These are phyloP conservation scores for Tremella mesenterica DNA, from an alignment of 768 basidiomycete genomes.

Conservation along the genomic window DNA sequence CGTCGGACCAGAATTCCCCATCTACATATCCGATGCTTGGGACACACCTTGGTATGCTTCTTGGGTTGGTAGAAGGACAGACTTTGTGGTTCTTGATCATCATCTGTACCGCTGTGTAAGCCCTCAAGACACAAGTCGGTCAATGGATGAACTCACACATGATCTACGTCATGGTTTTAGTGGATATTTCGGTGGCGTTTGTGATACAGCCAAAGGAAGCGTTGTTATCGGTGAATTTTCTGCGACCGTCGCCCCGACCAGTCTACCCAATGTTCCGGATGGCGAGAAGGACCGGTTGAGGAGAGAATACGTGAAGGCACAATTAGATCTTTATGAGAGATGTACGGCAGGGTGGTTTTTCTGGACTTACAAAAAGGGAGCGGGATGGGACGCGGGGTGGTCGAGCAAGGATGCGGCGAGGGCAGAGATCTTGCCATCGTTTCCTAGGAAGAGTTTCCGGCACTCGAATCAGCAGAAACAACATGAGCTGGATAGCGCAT, in stretches of 20 bases:
- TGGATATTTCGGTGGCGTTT: conserved; percentile 45
- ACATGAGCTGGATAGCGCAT: conserved; percentile 46
- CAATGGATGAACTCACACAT: conserved; percentile 53
- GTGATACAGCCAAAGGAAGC: conserved; percentile 48
- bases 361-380: conserved; percentile 73
- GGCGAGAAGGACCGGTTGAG: conserved; percentile 48
- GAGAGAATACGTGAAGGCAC: conserved; percentile 54
- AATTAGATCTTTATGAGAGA: conserved; percentile 59
- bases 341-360: conserved; percentile 69
- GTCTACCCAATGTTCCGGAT: conserved; percentile 49
- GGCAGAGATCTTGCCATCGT: conserved; percentile 56
- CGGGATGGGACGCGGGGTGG: conserved; percentile 64
- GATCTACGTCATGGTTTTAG: conserved; percentile 49
- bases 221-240: conserved; percentile 73
- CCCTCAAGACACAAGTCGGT: conserved; percentile 51
- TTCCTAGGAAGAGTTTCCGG: no score
- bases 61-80: conserved; percentile 51
- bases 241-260: conserved; percentile 61
- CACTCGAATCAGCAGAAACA: no score
- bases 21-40: conserved; percentile 74
- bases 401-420: conserved; percentile 58
- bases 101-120: conserved; percentile 80
- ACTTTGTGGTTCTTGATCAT: conserved; percentile 64
- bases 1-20: conserved; percentile 53
- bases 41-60: conserved; percentile 57